Conservation (phyloP, 2,329 filamentous ascomycete genomes). For the Diaporthe ampelina region DNA sequence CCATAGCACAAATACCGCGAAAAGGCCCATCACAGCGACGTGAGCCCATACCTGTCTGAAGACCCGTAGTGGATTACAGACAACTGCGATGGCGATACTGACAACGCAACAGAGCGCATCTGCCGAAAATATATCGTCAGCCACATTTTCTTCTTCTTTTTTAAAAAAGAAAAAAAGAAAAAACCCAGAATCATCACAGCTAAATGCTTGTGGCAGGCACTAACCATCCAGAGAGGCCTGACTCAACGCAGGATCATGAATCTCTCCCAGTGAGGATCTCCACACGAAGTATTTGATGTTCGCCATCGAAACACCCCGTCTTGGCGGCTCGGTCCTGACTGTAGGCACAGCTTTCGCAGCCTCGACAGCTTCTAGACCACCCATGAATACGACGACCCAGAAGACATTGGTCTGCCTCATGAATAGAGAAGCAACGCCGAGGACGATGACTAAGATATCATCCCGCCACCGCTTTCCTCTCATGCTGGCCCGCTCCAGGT, state of each 20-base stretch:
- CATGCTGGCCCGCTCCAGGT: constrained; percentile 60
- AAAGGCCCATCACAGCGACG: constrained; percentile 74
- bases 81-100: constrained; percentile 73
- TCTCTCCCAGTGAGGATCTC: constrained; percentile 63
- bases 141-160: no score
- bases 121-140: constrained; percentile 49
- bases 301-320: constrained; percentile 50
- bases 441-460: constrained; percentile 60
- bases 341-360: constrained; percentile 60
- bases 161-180: no score
- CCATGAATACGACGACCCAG: constrained; percentile 87
- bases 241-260: constrained; percentile 68
- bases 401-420: constrained; percentile 98
- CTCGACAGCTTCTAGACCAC: constrained; percentile 69
- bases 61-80: constrained; percentile 62
- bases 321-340: constrained; percentile 47
- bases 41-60: constrained; percentile 69
- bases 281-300: constrained; percentile 55
- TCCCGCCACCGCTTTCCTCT: constrained; percentile 52
- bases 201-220: constrained; percentile 39
- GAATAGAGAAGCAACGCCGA: constrained; percentile 76
- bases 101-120: constrained; percentile 70
- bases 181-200: no score
- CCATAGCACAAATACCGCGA: constrained; percentile 83
- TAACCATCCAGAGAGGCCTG: constrained; percentile 65